phyloP scores from a whole-genome alignment of 2,329 filamentous ascomycete genomes.

The Xylariaceae sp. region DNA sequence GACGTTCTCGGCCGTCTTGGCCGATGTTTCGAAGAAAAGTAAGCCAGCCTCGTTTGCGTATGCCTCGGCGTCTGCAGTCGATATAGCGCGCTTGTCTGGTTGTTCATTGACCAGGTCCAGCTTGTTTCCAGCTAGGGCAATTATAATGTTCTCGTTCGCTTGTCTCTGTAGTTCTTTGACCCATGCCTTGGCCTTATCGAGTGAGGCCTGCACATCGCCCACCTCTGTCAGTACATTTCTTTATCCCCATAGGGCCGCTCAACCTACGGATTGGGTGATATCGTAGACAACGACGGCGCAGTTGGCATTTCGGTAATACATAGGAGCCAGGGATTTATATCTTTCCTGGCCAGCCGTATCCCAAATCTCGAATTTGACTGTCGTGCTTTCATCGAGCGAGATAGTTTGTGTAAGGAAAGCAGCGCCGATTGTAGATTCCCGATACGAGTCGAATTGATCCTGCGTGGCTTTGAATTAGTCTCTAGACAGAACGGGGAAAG shows the following conservation, averaged over 20 bases:
- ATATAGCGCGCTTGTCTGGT: conserved; percentile 91
- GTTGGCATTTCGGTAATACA: conserved; percentile 99
- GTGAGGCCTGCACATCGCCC: conserved; percentile 71
- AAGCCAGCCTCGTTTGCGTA: conserved; percentile 92
- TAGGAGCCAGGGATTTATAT: conserved; percentile 97
- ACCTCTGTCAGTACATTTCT: conserved; percentile 18
- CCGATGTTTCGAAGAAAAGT: conserved; percentile 97
- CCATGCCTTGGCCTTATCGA: conserved; percentile 99
- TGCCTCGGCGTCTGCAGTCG: conserved; percentile 84
- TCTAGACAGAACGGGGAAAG: conserved; percentile 17
- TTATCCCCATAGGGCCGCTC: too few relatives aligned
- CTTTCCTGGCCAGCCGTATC: conserved; percentile 97
- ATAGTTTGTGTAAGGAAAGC: conserved; percentile 99
- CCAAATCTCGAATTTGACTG: conserved; percentile 99
- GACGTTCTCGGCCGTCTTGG: conserved; percentile 96
- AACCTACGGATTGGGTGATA: conserved; percentile 92
- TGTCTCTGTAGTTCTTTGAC: conserved; percentile 98
- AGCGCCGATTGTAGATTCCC: conserved; percentile 96
- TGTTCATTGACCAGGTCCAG: conserved; percentile 91
- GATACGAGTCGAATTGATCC: conserved; percentile 98
- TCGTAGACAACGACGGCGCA: conserved; percentile 99
- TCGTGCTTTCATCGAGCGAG: conserved; percentile 94
- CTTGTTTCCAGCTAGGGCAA: conserved; percentile 96
- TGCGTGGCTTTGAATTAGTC: conserved; percentile 32
- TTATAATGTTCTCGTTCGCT: conserved; percentile 99